phyloP scores from a whole-genome alignment of 345 rosid species.

The Murraya koenigii region DNA sequence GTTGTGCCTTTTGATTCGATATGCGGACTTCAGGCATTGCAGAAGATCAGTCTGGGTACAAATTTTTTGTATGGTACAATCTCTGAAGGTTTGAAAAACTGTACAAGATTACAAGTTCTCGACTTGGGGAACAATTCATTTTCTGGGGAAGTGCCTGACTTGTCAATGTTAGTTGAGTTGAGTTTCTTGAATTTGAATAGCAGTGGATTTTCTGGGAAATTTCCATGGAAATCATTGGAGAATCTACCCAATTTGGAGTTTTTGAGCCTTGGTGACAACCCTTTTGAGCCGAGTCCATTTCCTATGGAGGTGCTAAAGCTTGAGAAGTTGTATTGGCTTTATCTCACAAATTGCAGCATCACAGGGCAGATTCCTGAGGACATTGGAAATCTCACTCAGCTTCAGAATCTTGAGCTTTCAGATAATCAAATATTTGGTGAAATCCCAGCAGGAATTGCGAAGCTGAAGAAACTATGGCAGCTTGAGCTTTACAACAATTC shows the following conservation, averaged over 20 bases:
- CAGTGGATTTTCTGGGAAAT: constrained; percentile 62
- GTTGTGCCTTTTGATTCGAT: constrained; percentile 52
- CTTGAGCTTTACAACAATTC: constrained; percentile 72
- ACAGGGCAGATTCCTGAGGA: constrained; percentile 64
- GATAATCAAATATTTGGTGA: constrained; percentile 54
- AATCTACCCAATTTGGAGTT: constrained; percentile 46
- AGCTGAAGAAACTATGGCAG: constrained; percentile 49
- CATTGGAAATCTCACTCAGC: constrained; percentile 50
- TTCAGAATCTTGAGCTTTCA: constrained; percentile 66
- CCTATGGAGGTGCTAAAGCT: constrained; percentile 57
- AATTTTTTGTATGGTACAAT: constrained; percentile 51
- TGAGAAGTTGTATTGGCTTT: constrained; percentile 58
- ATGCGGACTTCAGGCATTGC: constrained; percentile 46
- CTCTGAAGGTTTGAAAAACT: constrained; percentile 34
- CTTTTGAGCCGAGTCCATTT: constrained; percentile 45
- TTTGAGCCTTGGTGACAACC: constrained; percentile 79
- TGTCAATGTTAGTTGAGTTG: constrained; percentile 41
- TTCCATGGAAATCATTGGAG: constrained; percentile 70
- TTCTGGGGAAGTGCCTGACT: constrained; percentile 61
- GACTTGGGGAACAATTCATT: constrained; percentile 61
- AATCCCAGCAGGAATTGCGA: constrained; percentile 54
- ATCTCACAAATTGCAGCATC: constrained; percentile 68
- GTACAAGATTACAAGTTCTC: constrained; percentile 47
- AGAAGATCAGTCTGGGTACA: constrained; percentile 47
- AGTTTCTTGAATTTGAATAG: constrained; percentile 51